Conservation (phyloP, 768 basidiomycete species). For the Megacollybia marginata region DNA sequence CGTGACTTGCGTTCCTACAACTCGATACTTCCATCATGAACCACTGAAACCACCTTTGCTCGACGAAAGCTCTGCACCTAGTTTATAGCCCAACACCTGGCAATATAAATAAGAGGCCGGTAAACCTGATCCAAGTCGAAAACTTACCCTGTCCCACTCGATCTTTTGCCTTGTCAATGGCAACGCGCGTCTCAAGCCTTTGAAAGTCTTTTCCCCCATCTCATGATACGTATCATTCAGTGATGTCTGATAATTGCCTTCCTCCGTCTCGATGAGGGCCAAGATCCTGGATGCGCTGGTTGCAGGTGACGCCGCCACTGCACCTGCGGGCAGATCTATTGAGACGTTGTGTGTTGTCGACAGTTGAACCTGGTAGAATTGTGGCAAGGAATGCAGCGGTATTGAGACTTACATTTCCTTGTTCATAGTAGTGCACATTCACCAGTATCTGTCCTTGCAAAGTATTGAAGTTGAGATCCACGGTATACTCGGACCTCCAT, state of each 20-base stretch:
- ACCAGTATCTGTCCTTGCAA: slow-evolving; percentile 70
- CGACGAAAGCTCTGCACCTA: slow-evolving; percentile 51
- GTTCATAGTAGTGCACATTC: slow-evolving; percentile 96
- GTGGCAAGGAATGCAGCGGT: neutral
- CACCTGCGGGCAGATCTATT: slow-evolving; percentile 53
- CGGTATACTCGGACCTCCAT: slow-evolving; percentile 84
- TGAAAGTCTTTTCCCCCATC: slow-evolving; percentile 92
- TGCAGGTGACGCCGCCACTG: slow-evolving; percentile 42
- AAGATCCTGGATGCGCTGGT: slow-evolving; percentile 65
- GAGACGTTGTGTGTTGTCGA: slow-evolving; percentile 64
- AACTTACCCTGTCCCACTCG: slow-evolving; percentile 86
- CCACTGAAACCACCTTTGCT: neutral
- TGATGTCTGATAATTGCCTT: slow-evolving; percentile 70
- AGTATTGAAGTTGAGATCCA: slow-evolving; percentile 57
- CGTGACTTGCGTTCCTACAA: too few species aligned
- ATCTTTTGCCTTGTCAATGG: slow-evolving; percentile 91
- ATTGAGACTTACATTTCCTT: slow-evolving; percentile 69
- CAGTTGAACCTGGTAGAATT: slow-evolving; percentile 71
- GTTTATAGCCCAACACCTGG: slow-evolving; percentile 54
- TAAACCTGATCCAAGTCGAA: neutral
- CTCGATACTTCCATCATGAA: too few species aligned
- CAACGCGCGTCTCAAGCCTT: slow-evolving; percentile 80
- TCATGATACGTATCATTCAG: slow-evolving; percentile 80
- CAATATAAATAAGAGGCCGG: neutral
- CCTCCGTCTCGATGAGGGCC: slow-evolving; percentile 75